Percentiles rank a stretch among this genome's conserved stretches.
These are phyloP conservation scores for Candida hispaniensis DNA, from an alignment of 805 yeast genomes.

Conservation along the genomic window DNA sequence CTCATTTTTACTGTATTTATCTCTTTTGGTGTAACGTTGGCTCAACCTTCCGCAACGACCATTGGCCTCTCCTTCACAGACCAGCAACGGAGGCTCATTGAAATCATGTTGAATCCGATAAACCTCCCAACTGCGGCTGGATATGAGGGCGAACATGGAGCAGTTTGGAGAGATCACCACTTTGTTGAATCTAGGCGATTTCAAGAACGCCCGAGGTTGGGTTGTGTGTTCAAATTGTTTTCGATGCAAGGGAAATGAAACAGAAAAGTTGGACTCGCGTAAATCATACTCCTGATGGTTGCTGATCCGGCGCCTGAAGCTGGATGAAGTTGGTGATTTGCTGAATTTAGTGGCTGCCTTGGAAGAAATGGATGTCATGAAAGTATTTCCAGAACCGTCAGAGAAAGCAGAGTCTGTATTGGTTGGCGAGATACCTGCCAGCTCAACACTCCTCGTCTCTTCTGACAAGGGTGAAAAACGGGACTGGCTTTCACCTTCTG, in stretches of 20 bases:
- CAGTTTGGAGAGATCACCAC: slow-evolving; percentile 54
- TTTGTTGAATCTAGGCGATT: slow-evolving; percentile 32
- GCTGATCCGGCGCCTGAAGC: slow-evolving; percentile 2
- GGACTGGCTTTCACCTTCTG: too few relatives aligned
- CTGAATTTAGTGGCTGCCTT: neutral
- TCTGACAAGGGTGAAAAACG: too few relatives aligned
- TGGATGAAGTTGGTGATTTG: neutral
- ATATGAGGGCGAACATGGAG: slow-evolving; percentile 51
- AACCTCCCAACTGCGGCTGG: slow-evolving; percentile 65
- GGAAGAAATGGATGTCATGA: neutral
- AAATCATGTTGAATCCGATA: slow-evolving; percentile 42
- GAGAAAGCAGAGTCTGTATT: slow-evolving; percentile 1
- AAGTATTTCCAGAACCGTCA: slow-evolving; percentile 1
- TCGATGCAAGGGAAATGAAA: slow-evolving; percentile 75
- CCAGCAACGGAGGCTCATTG: slow-evolving; percentile 41
- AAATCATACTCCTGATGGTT: slow-evolving; percentile 7
- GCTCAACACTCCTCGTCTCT: slow-evolving; percentile 2
- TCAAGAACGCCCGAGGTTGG: slow-evolving; percentile 40
- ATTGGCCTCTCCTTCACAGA: slow-evolving; percentile 26
- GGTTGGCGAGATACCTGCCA: neutral
- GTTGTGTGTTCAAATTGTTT: slow-evolving; percentile 45
- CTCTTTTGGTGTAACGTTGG: slow-evolving; percentile 3
- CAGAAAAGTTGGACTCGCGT: slow-evolving; percentile 43
- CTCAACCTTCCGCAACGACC: slow-evolving; percentile 11
- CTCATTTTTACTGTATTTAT: slow-evolving; percentile 1